Evolutionary conservation across 371 early-diverging fungal species (phyloP), one percentile per base, ranked within the genome.

Genomic region (Mucor lusitanicus): DNA sequence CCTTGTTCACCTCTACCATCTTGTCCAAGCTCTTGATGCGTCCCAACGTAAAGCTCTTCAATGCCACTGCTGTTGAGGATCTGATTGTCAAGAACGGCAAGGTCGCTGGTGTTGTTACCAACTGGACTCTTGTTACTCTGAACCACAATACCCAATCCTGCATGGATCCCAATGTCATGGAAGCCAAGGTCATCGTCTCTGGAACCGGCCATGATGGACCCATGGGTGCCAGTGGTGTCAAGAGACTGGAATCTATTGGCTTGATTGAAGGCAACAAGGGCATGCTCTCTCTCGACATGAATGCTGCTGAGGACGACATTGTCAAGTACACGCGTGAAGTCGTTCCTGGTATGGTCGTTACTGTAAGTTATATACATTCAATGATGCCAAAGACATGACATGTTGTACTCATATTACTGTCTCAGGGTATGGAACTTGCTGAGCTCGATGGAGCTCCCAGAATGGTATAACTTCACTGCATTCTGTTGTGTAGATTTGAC

Each of bases 161-260:
- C 81, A 92, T 92, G 92, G 92, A 92, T 68, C 92, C 92, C 59
- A 86, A 88, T 62, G 87, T 87, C 42, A 87, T 92, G 65, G 87
- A 87, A 72, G 80, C 90, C 79, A 87, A 87, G 78, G 84, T 92
- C 19, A 83, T 90, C 56, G 85, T 89, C 64, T 92, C 92, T 33
- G 88, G 87, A 59, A 85, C 86, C 54, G 92, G 92, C 13, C 92
- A 92, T 64, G 91, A 90, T 72, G 90, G 90, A 27, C 90, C 90
- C 33, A 86, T 90, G 78, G 92, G 92, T 64, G 92, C 92, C 27
- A 85, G 87, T 33, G 82, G 87, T 64, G 88, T 90, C 65, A 90
- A 90, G 80, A 83, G 92, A 63, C 83, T 92, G 42, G 87, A 83
- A 64, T 81, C 87, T 67, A 84, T 88, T 54, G 88, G 88, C 2